Percentiles rank a stretch among this genome's conserved stretches.
Evolutionary conservation across 1,284 basidiomycete species (phyloP).

Genomic region (Leccinum solheimii): DNA sequence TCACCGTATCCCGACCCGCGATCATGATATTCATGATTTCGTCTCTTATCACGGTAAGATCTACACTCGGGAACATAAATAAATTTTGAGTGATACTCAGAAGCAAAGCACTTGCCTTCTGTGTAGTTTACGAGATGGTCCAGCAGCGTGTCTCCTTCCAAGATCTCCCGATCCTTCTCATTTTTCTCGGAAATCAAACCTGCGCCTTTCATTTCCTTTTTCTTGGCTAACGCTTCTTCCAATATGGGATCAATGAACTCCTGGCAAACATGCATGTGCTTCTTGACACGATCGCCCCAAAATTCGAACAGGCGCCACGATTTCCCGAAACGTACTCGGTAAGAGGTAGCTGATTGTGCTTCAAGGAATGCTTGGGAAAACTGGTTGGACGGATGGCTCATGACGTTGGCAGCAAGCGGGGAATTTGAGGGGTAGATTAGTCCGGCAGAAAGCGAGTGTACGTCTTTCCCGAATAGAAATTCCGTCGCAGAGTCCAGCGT

Average conservation of each 20-base stretch:
- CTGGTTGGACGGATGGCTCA: slow-evolving; percentile 32
- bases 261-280: slow-evolving; percentile 36
- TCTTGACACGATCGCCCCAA: slow-evolving; percentile 33
- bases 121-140: slow-evolving; percentile 35
- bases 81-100: neutral
- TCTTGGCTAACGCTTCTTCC: slow-evolving; percentile 32
- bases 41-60: slow-evolving; percentile 42
- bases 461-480: slow-evolving; percentile 40
- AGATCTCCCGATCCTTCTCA: slow-evolving; percentile 18
- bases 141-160: slow-evolving; percentile 32
- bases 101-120: slow-evolving; percentile 19
- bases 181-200: slow-evolving; percentile 15
- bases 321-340: slow-evolving; percentile 23
- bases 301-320: slow-evolving; percentile 38
- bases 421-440: slow-evolving; percentile 30
- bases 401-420: slow-evolving; percentile 5
- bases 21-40: slow-evolving; percentile 53
- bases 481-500: slow-evolving; percentile 44
- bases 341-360: slow-evolving; percentile 28
- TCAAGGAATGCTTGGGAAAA: slow-evolving; percentile 35
- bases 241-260: slow-evolving; percentile 39
- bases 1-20: slow-evolving; percentile 53
- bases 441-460: slow-evolving; percentile 32
- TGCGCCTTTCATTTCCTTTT: slow-evolving; percentile 18
- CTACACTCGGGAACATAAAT: slow-evolving; percentile 13